phyloP scores from a whole-genome alignment of 768 basidiomycete species.

The Piloderma croceum region DNA sequence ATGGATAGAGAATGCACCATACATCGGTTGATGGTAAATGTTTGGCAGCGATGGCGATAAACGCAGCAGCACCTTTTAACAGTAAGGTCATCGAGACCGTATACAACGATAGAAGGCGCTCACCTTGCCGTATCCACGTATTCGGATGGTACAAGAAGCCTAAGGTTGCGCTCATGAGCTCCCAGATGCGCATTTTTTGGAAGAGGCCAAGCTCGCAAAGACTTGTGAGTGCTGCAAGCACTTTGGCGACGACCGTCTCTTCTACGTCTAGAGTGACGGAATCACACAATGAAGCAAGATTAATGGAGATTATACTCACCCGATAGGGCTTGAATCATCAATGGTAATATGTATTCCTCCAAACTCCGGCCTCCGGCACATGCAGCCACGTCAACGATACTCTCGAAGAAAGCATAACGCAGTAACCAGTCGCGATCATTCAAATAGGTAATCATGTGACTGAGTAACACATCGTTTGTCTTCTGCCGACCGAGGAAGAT shows the following conservation, averaged over 20 bases:
- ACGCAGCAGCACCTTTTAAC: constrained; percentile 74
- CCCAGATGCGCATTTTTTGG: constrained; percentile 95
- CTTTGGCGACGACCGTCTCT: constrained; percentile 88
- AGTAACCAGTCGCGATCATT: constrained; percentile 93
- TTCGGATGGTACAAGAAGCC: constrained; percentile 95
- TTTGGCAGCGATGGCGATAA: constrained; percentile 81
- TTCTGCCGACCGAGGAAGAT: constrained; percentile 89
- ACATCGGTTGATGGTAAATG: constrained; percentile 83
- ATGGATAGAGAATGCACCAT: constrained; percentile 97
- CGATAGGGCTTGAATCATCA: constrained; percentile 93
- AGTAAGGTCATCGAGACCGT: constrained; percentile 4
- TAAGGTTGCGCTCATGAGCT: constrained; percentile 81
- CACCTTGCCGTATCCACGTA: constrained; percentile 91
- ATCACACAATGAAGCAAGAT: neutral
- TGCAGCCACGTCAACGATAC: constrained; percentile 91
- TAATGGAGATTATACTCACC: constrained; percentile 45
- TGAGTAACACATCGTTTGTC: constrained; percentile 91
- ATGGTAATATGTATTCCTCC: constrained; percentile 94
- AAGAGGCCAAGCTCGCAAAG: constrained; percentile 87
- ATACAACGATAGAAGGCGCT: constrained; percentile 3
- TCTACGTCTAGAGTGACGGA: constrained; percentile 66
- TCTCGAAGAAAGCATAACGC: constrained; percentile 89
- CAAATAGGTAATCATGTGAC: constrained; percentile 78
- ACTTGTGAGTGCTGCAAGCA: constrained; percentile 81
- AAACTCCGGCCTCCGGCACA: constrained; percentile 88